These are phyloP conservation scores for Coniochaeta sp. DNA, from an alignment of 2,329 filamentous ascomycete genomes.

Conservation along the genomic window DNA sequence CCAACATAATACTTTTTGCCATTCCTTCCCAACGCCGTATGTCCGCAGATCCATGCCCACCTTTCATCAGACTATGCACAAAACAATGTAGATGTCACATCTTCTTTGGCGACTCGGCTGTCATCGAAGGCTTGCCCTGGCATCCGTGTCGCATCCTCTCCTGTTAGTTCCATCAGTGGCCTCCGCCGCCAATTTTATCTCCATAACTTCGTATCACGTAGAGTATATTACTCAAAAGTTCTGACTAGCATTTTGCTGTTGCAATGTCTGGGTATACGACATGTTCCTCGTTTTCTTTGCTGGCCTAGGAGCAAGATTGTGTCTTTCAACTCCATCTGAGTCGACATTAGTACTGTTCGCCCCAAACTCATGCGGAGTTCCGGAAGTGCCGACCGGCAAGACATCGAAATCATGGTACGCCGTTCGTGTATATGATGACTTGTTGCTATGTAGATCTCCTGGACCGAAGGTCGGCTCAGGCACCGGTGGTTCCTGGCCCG, in stretches of 20 bases:
- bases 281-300: not conserved
- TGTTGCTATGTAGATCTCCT: constrained; percentile 26
- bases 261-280: not conserved
- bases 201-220: not conserved
- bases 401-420: constrained; percentile 31
- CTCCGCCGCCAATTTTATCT: too few species aligned
- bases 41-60: not conserved
- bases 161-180: too few species aligned
- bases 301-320: not conserved
- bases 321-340: not conserved
- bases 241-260: not conserved
- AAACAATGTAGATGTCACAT: not conserved
- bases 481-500: constrained; percentile 6
- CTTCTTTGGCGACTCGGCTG: too few species aligned
- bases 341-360: not conserved
- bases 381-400: constrained; percentile 29
- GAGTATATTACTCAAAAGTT: not conserved
- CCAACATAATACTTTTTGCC: not conserved
- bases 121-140: not conserved
- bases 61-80: not conserved
- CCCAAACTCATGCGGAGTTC: constrained; percentile 2
- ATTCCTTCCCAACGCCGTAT: not conserved
- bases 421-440: constrained; percentile 21
- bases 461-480: constrained; percentile 25
- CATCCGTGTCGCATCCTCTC: not conserved